Conservation (phyloP, 73 alveolate genomes). For the Diophrys appendiculata region DNA sequence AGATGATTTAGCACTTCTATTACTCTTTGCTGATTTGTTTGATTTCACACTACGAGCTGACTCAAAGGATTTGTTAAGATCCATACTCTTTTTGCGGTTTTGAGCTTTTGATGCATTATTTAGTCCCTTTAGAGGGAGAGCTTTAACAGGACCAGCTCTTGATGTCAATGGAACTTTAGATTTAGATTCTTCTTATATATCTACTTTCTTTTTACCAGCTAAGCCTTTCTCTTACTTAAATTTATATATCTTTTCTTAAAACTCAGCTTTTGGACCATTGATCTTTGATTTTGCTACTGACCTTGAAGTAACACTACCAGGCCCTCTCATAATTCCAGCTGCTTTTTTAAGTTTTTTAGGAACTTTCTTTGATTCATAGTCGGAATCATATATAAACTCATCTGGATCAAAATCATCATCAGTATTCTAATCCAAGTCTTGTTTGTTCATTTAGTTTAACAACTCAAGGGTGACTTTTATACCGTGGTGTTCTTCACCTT, state of each 20-base stretch:
- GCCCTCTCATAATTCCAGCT: background rate
- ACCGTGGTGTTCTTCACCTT: background rate
- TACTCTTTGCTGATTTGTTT: background rate
- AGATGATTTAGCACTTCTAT: background rate
- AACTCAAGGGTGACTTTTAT: background rate
- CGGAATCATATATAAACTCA: background rate
- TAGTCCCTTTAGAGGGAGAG: background rate
- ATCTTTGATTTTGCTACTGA: background rate
- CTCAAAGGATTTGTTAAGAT: background rate
- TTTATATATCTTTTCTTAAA: background rate
- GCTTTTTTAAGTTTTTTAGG: too few relatives aligned
- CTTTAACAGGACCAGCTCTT: background rate
- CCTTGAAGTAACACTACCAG: background rate
- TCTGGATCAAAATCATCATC: background rate
- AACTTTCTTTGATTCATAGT: background rate
- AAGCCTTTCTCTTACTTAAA: background rate
- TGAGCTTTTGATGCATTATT: background rate
- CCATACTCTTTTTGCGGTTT: too few relatives aligned
- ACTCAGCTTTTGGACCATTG: background rate
- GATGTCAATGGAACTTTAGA: background rate
- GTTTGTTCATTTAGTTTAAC: background rate
- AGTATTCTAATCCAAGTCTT: background rate
- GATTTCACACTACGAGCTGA: background rate
- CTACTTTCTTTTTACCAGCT: background rate
- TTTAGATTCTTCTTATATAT: background rate